Evolutionary conservation across 1,284 basidiomycete genomes (phyloP).

Genomic region (Earliella scabrosa): DNA sequence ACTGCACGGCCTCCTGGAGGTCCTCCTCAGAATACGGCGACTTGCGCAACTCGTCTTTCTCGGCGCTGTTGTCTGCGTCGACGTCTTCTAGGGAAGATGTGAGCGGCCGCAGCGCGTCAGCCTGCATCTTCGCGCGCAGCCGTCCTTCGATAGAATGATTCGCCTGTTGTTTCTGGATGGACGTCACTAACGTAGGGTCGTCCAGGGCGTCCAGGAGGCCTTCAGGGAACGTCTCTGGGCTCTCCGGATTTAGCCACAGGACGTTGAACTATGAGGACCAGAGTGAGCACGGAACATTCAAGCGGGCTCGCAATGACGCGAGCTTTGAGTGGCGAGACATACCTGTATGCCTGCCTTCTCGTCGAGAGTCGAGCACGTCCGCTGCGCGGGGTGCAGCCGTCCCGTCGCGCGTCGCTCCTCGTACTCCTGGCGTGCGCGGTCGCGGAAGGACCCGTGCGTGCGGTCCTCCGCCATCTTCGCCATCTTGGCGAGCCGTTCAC

Average conservation of each 20-base stretch:
- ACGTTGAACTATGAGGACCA: slow-evolving; percentile 62
- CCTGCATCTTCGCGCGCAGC: slow-evolving; percentile 68
- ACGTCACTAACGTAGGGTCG: slow-evolving; percentile 34
- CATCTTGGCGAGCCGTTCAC: slow-evolving; percentile 73
- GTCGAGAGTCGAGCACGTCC: slow-evolving; percentile 73
- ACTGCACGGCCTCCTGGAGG: slow-evolving; percentile 68
- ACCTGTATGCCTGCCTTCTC: slow-evolving; percentile 71
- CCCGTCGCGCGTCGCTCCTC: slow-evolving; percentile 75
- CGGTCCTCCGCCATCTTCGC: slow-evolving; percentile 68
- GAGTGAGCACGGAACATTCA: too few species aligned
- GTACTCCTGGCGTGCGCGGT: slow-evolving; percentile 70
- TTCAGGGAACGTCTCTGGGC: slow-evolving; percentile 65
- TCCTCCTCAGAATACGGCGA: slow-evolving; percentile 53
- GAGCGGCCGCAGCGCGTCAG: slow-evolving; percentile 65
- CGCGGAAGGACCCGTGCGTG: slow-evolving; percentile 62
- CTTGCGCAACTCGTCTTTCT: slow-evolving; percentile 28
- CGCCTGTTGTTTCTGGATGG: slow-evolving; percentile 28
- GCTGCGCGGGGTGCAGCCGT: slow-evolving; percentile 66
- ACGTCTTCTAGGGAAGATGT: slow-evolving; percentile 38
- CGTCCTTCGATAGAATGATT: slow-evolving; percentile 47
- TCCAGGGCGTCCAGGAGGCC: slow-evolving; percentile 63
- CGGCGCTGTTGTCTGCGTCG: slow-evolving; percentile 35
- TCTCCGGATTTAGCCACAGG: slow-evolving; percentile 72
- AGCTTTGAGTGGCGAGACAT: slow-evolving; percentile 23
- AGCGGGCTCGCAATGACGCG: neutral